A percentile compares a stretch with the other conserved stretches of the same genome.
phyloP scores from a whole-genome alignment of 495 filamentous ascomycete genomes.

The Aspergillus nanangensis region DNA sequence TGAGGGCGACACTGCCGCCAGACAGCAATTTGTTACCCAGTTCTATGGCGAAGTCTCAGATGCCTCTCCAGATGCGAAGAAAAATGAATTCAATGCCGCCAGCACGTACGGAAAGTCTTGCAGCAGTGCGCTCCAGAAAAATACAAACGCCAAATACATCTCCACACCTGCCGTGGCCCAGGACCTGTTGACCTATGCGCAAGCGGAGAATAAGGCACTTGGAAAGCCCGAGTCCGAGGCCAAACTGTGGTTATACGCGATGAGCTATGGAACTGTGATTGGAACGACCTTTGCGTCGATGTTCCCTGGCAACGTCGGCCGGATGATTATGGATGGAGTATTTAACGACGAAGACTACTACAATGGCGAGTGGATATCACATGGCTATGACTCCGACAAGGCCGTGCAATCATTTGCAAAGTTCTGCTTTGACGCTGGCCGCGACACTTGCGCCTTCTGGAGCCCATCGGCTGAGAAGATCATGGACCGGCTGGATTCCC shows the following conservation, averaged over 20 bases:
- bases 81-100: conserved; percentile 23
- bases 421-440: conserved; percentile 36
- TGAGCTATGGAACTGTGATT: conserved; percentile 58
- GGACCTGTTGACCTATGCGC: conserved; percentile 35
- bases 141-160: conserved; percentile 27
- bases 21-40: conserved; percentile 15
- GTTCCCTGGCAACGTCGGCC: conserved; percentile 38
- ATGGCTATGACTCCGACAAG: conserved; percentile 36
- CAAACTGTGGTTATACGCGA: conserved; percentile 52
- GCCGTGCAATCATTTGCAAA: conserved; percentile 30
- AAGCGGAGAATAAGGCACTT: conserved; percentile 20
- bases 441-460: conserved; percentile 30
- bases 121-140: conserved; percentile 15
- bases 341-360: conserved; percentile 37
- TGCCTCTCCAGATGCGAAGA: conserved; percentile 19
- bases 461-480: conserved; percentile 35
- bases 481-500: conserved; percentile 24
- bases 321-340: conserved; percentile 43
- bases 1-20: conserved; percentile 16
- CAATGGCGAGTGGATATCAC: conserved; percentile 27
- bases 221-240: conserved; percentile 14
- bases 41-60: conserved; percentile 19
- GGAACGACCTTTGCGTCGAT: conserved; percentile 47
- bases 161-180: conserved; percentile 29
- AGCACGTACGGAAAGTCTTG: conserved; percentile 29